phyloP scores from a whole-genome alignment of 2,329 filamentous ascomycete species.

The Emmonsiellopsis sp. region DNA sequence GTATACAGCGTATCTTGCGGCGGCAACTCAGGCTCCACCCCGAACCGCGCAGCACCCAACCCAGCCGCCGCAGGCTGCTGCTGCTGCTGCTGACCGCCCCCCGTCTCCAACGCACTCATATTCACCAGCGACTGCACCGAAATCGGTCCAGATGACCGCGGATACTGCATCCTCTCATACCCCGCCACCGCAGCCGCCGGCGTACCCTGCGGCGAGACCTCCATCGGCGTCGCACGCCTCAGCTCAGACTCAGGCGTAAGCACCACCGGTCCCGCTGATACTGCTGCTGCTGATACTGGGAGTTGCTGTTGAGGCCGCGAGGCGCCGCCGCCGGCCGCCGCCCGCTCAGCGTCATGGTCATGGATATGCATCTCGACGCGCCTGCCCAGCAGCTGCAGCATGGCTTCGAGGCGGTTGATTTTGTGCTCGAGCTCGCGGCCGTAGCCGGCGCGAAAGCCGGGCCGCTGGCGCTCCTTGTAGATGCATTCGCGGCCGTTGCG shows the following conservation, averaged over 20 bases:
- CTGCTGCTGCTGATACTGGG: no score
- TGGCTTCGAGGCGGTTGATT: slow-evolving; percentile 45
- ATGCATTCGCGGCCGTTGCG: slow-evolving; percentile 59
- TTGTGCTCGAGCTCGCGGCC: slow-evolving; percentile 52
- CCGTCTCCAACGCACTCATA: neutral
- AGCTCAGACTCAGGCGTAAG: neutral
- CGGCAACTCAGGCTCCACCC: slow-evolving; percentile 40
- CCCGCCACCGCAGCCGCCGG: neutral
- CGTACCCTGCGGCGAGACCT: neutral
- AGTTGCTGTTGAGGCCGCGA: neutral
- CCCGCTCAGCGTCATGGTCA: slow-evolving; percentile 1
- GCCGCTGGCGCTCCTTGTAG: slow-evolving; percentile 63
- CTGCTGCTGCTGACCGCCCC: neutral
- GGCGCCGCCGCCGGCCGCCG: neutral
- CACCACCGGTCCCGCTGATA: neutral
- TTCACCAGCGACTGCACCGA: slow-evolving; percentile 3
- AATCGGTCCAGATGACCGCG: neutral
- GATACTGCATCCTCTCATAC: neutral
- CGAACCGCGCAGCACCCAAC: neutral
- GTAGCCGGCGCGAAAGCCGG: slow-evolving; percentile 54
- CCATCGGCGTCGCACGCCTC: neutral
- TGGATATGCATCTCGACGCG: slow-evolving; percentile 1
- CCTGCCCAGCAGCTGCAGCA: slow-evolving; percentile 9
- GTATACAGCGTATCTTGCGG: slow-evolving; percentile 53
- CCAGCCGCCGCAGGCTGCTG: neutral